Percentiles rank a stretch among this genome's conserved stretches.
These are phyloP conservation scores for Podospora tetraspora DNA, from an alignment of 495 filamentous ascomycete species.

Conservation along the genomic window DNA sequence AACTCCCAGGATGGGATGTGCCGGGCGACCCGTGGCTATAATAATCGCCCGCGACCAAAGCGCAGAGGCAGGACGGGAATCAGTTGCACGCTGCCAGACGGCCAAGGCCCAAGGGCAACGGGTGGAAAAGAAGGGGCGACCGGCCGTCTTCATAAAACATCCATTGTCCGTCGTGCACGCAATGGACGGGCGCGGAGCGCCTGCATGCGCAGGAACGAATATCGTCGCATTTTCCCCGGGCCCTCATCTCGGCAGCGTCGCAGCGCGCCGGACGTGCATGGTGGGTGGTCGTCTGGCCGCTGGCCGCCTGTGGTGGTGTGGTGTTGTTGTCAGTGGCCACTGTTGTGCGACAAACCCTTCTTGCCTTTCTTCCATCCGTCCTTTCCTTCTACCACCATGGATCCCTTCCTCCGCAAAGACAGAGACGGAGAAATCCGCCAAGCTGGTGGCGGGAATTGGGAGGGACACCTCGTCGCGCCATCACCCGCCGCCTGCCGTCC, in stretches of 20 bases:
- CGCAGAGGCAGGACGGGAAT: neutral
- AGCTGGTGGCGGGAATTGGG: neutral
- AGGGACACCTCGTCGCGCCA: neutral
- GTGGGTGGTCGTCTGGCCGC: neutral
- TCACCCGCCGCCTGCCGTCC: neutral
- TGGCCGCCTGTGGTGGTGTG: neutral
- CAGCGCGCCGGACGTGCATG: neutral
- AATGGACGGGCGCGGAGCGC: neutral
- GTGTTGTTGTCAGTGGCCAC: neutral
- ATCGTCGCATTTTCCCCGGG: neutral
- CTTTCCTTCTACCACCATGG: too few species aligned
- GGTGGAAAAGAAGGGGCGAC: neutral
- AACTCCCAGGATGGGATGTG: neutral
- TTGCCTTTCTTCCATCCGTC: too few species aligned
- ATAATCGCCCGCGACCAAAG: neutral
- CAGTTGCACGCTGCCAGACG: neutral
- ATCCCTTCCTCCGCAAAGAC: too few species aligned
- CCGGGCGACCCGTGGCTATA: neutral
- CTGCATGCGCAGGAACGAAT: neutral
- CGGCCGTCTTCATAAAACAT: neutral
- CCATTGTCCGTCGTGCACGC: neutral
- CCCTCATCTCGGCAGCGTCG: neutral
- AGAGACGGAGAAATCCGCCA: neutral
- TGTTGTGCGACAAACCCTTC: too few species aligned
- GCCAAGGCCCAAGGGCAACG: neutral